phyloP scores from a whole-genome alignment of 2,329 filamentous ascomycete species.

The Phaeophleospora eucalypticola region DNA sequence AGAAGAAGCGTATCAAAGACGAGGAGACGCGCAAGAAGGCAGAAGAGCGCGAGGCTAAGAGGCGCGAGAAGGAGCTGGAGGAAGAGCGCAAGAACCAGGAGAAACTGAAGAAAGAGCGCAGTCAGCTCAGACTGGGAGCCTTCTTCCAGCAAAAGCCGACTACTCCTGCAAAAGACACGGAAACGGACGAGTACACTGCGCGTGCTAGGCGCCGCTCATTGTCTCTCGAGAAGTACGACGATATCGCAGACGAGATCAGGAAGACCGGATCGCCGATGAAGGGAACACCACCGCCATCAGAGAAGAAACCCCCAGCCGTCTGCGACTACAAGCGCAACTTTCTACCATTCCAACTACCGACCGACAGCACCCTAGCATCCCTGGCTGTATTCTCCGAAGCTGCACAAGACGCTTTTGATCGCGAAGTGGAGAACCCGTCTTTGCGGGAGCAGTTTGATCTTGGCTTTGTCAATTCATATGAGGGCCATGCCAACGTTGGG shows the following conservation, averaged over 20 bases:
- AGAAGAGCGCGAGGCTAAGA: conserved; percentile 25
- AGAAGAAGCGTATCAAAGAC: conserved; percentile 31
- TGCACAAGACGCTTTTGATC: conserved; percentile 28
- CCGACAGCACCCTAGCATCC: conserved; percentile 67
- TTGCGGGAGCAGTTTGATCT: conserved; percentile 30
- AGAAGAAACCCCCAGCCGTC: conserved; percentile 17
- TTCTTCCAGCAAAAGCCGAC: conserved; percentile 42
- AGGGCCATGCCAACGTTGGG: conserved; percentile 7
- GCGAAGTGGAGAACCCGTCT: conserved; percentile 27
- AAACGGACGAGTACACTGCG: conserved; percentile 13
- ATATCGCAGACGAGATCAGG: conserved; percentile 23
- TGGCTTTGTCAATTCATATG: conserved; percentile 22
- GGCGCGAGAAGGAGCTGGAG: conserved; percentile 36
- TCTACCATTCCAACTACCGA: conserved; percentile 73
- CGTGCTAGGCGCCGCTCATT: conserved; percentile 35
- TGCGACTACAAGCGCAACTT: conserved; percentile 60
- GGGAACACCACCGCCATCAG: conserved; percentile 15
- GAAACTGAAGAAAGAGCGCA: conserved; percentile 31
- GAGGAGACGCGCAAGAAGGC: conserved; percentile 36
- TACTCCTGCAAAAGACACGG: conserved; percentile 22
- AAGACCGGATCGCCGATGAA: conserved; percentile 25
- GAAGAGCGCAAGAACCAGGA: conserved; percentile 43
- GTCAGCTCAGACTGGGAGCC: conserved; percentile 38
- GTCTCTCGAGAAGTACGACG: conserved; percentile 32
- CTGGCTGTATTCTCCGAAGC: conserved; percentile 18